Conservation (phyloP, 768 basidiomycete genomes). For the Amanita molliuscula region DNA sequence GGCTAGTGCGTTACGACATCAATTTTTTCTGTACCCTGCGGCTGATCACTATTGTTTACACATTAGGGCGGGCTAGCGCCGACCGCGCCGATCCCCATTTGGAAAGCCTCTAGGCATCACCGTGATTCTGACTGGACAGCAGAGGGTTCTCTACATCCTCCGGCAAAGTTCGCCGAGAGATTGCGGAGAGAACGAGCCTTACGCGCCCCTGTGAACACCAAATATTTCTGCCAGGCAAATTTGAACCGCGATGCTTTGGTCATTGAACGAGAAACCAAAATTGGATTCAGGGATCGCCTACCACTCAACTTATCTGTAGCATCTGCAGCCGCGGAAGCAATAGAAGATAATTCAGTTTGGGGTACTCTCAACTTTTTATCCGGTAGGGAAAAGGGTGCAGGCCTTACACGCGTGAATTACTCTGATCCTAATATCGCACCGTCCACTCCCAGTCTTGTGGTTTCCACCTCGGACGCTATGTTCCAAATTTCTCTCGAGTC, state of each 20-base stretch:
- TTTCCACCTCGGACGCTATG: conserved; percentile 5
- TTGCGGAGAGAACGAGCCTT: background rate
- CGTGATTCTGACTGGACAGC: background rate
- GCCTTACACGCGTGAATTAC: background rate
- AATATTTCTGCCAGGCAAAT: background rate
- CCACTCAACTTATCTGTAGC: background rate
- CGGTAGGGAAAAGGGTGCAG: background rate
- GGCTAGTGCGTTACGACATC: conserved; percentile 6
- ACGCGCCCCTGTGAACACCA: background rate
- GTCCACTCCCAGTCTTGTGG: conserved; percentile 5
- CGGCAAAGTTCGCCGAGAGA: background rate
- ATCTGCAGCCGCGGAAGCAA: background rate
- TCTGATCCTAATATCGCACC: background rate
- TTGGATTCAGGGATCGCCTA: background rate
- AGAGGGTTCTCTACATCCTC: conserved; percentile 1
- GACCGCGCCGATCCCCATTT: background rate
- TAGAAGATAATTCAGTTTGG: background rate
- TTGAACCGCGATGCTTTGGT: conserved; percentile 1
- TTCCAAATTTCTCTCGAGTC: conserved; percentile 6
- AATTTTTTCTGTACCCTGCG: background rate
- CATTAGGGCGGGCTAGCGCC: conserved; percentile 3
- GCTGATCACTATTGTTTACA: background rate
- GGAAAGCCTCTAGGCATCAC: background rate
- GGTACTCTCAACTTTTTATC: background rate
- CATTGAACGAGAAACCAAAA: background rate